Evolutionary conservation across 371 early-diverging fungal species (phyloP).

Genomic region (Mucor plumbeus): DNA sequence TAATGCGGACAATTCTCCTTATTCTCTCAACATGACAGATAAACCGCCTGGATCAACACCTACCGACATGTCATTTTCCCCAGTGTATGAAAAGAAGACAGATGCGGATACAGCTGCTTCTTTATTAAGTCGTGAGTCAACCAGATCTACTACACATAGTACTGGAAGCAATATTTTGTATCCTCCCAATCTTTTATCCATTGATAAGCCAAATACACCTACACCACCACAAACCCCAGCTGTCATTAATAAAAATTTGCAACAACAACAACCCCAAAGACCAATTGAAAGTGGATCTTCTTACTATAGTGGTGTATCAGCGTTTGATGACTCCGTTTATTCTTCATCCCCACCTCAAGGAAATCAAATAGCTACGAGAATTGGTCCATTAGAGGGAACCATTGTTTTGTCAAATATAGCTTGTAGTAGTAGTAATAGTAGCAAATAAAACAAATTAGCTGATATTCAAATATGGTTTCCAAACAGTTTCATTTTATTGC

Average conservation of each 20-base stretch:
- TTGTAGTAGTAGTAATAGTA: no score
- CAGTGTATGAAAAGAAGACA: background rate
- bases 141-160: background rate
- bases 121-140: background rate
- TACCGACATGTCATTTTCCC: background rate
- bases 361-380: background rate
- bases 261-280: background rate
- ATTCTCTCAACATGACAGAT: background rate
- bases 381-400: background rate
- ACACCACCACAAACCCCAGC: slow-evolving; percentile 13
- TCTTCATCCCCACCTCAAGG: background rate
- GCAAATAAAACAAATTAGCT: background rate
- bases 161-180: background rate
- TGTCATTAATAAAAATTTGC: background rate
- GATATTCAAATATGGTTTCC: background rate
- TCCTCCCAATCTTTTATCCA: background rate
- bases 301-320: background rate
- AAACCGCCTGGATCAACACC: background rate
- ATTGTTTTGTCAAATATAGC: background rate
- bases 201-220: background rate
- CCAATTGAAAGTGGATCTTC: background rate
- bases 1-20: background rate
- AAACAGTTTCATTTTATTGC: background rate
- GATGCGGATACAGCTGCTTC: background rate
- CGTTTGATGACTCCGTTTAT: background rate